These are phyloP conservation scores for Candida krabiensis DNA, from an alignment of 805 yeast genomes.

Conservation along the genomic window DNA sequence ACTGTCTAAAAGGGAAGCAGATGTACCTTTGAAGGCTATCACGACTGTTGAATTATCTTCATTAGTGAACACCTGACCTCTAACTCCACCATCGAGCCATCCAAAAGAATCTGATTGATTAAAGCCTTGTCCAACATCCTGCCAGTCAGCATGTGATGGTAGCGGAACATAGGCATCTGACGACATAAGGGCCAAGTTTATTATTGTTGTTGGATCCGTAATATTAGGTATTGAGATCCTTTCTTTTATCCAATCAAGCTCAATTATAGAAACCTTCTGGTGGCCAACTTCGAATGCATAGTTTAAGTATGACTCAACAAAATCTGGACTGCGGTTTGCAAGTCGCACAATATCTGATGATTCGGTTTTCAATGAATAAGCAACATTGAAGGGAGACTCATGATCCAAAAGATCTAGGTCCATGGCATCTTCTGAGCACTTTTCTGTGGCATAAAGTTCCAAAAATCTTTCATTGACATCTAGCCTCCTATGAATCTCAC, in stretches of 20 bases:
- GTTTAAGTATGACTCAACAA: constrained; percentile 63
- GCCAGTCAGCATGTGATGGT: constrained; percentile 84
- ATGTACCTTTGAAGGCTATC: constrained; percentile 86
- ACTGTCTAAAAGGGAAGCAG: constrained; percentile 68
- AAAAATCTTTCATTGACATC: constrained; percentile 18
- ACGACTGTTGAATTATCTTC: constrained; percentile 59
- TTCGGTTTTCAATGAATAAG: constrained; percentile 17
- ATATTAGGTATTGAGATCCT: constrained; percentile 68
- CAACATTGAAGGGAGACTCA: constrained; percentile 21
- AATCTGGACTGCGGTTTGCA: constrained; percentile 53
- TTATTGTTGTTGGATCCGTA: constrained; percentile 68
- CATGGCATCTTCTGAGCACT: not conserved
- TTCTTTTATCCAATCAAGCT: constrained; percentile 65
- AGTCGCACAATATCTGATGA: constrained; percentile 35
- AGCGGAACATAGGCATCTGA: constrained; percentile 85
- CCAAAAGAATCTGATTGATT: constrained; percentile 66
- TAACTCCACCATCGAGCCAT: constrained; percentile 80
- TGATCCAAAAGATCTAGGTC: constrained; percentile 5
- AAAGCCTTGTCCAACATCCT: constrained; percentile 53
- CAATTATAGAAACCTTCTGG: constrained; percentile 35
- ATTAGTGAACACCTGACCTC: constrained; percentile 87
- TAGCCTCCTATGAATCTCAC: constrained; percentile 42
- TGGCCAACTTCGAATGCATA: constrained; percentile 50
- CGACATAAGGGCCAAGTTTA: constrained; percentile 78
- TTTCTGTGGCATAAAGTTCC: constrained; percentile 2